Percentiles rank a stretch among this genome's conserved stretches.
Conservation (phyloP, 495 filamentous ascomycete genomes). For the Mytilinidion resinicola region DNA sequence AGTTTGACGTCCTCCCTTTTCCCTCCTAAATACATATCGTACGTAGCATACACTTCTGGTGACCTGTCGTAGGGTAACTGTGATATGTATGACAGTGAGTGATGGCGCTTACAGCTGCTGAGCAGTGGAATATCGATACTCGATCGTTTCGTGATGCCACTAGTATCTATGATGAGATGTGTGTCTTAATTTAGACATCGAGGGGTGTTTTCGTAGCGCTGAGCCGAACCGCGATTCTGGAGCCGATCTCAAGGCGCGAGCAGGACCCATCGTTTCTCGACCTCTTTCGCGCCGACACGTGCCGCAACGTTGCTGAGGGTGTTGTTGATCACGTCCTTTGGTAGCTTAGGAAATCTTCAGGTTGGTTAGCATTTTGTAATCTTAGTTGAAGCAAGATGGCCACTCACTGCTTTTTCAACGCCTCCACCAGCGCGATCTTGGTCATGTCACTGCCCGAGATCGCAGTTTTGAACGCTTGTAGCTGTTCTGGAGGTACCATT, state of each 20-base stretch:
- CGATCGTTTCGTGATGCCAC: too few species aligned
- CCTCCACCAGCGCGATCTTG: slow-evolving; percentile 70
- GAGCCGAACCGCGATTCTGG: too few species aligned
- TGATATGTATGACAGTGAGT: too few species aligned
- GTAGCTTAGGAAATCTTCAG: slow-evolving; percentile 59
- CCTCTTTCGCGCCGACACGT: slow-evolving; percentile 55
- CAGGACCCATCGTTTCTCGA: slow-evolving; percentile 58
- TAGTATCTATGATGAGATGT: too few species aligned
- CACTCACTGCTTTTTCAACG: slow-evolving; percentile 59
- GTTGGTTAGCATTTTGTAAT: slow-evolving; percentile 3
- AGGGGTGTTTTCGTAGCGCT: too few species aligned
- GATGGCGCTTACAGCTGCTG: too few species aligned
- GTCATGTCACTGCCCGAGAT: slow-evolving; percentile 65
- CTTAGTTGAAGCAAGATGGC: neutral
- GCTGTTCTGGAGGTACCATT: slow-evolving; percentile 52
- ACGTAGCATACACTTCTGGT: too few species aligned
- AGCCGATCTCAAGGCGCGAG: neutral
- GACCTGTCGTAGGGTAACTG: too few species aligned
- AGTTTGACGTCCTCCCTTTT: too few species aligned
- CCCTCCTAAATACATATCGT: too few species aligned
- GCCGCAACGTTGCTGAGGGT: slow-evolving; percentile 66
- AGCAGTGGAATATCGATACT: too few species aligned
- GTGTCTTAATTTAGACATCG: too few species aligned
- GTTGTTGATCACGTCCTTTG: slow-evolving; percentile 63
- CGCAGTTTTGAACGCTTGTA: slow-evolving; percentile 65